Evolutionary conservation across 257 asterid species (phyloP), one percentile per base, ranked within the genome.

Genomic region (Hygrophila difformis): DNA sequence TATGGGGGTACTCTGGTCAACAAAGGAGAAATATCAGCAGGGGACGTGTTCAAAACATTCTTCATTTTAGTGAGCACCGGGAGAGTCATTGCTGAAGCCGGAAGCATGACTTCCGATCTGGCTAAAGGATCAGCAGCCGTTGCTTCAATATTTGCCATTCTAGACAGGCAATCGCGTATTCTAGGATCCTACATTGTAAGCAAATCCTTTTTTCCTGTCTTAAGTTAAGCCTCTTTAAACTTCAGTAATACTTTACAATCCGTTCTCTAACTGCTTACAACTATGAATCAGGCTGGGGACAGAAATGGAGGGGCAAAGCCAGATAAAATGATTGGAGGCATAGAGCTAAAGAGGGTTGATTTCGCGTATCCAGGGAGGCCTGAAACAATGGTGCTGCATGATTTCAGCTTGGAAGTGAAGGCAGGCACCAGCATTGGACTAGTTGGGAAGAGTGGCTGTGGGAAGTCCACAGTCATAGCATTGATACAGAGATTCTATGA

Each of bases 81-180:
- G 6, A 86, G 65, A 53, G 96, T 82, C 19, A 69, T 86, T 26
- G 96, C 96, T 9, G 96, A 86, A 44, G 96, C 96, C 7, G 96
- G 96, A 21, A 86, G 96, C 71, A 86, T 86, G 96, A 86, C 96
- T 33, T 79, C 94, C 24, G 96, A 86, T 70, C 73, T 86, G 0
- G 96, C 76, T 8, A 82, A 79, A 50, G 87, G 96, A 18, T 82
- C 96, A n/a, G 81, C 88, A 0, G 94, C 93, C 5, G 54, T 82
- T 20, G 73, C 80, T 2, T 82, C 94, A 7, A 75, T 86, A 20
- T 86, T 86, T 18, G 65, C 75, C 21, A 74, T 86, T 59, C 74
- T 86, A 2, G 93, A 86, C 57, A 60, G 96, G 7, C 63, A 64
- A 56, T 85, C 96, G 1, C 61, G 62, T 3, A 79, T 85, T 37